Base-by-base conservation (phyloP, 1,139 yeast genomes). In the Debaryomyces nepalensis region DNA sequence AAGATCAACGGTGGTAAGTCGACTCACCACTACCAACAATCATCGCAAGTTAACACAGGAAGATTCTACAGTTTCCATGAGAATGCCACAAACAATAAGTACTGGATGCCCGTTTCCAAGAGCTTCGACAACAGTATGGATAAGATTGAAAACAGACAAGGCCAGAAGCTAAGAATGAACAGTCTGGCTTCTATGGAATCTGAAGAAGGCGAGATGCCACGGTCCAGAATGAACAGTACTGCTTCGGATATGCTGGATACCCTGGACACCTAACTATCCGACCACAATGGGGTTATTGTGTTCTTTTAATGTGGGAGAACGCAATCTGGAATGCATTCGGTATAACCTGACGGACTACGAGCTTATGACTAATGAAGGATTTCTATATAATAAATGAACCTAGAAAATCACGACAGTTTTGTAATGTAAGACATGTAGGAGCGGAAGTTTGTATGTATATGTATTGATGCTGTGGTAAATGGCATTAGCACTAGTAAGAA, bases 31-130 rank as follows among this genome's bases (percentile, higher is more conserved):
- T 68, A 70, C 44, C 59, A 62, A 19, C 61, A 62, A 30, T 47
- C 63, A 5, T 50, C 63, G 4, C 75, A 64, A 45, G 75, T 70
- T 4, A 72, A 71, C 44, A 52, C 68, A 9, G 77, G 77, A 2
- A 55, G 56, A 8, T 68, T 54, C 45, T 70, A 70, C 49, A 68
- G 63, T 46, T 70, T 70, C 49, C 73, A 67, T 40, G 48, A 58
- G 37, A 65, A 58, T 34, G 57, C 64, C 9, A 68, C 71, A 35
- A 71, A 71, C 49, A 71, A 70, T 48, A 61, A 66, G 16, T 71
- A 67, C 40, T 71, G 77, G 77, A 52, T 71, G 54, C 70, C 75
- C 2, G 49, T 52, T 12, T 37, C 43, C 10, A 53, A 50, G 38
- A 41, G 32, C 9, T 26, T 40, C n/a, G 31, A 15, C 2, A 40